phyloP scores from a whole-genome alignment of 164 flowering plant genomes.

The Vitis rupestris region DNA sequence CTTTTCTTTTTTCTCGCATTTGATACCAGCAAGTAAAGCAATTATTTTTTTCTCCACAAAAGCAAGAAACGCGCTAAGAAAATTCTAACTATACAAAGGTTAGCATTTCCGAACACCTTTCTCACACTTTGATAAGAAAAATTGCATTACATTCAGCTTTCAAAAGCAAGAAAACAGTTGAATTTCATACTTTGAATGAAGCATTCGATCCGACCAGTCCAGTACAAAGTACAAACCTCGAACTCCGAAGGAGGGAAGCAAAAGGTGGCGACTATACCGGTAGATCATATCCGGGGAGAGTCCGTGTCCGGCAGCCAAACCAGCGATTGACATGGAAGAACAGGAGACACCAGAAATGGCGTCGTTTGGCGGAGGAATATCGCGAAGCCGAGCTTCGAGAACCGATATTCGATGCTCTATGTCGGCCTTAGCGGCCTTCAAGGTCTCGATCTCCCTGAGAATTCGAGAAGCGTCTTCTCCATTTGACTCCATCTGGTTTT shows the following conservation, averaged over 20 bases:
- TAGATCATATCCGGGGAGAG: constrained; percentile 57
- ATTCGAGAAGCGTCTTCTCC: constrained; percentile 35
- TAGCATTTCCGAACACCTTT: no score
- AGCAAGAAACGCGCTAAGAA: no score
- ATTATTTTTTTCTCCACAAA: no score
- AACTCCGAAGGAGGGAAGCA: constrained; percentile 87
- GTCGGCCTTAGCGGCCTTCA: constrained; percentile 42
- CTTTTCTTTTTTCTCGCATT: no score
- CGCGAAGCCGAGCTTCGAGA: constrained; percentile 55
- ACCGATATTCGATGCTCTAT: constrained; percentile 57
- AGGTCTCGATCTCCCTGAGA: constrained; percentile 45
- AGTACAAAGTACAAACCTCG: constrained; percentile 37
- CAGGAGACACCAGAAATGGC: constrained; percentile 14
- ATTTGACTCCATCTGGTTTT: constrained; percentile 32
- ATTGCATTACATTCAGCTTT: no score
- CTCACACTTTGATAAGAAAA: no score
- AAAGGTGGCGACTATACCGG: constrained; percentile 85
- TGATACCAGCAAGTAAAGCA: no score
- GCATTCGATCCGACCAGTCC: no score
- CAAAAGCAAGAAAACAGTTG: no score
- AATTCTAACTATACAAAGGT: no score
- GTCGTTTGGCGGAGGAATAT: constrained; percentile 13
- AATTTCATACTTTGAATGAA: no score
- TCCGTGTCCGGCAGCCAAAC: constrained; percentile 22
- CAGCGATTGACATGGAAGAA: constrained; percentile 15